Base-by-base conservation (phyloP, 352 stramenopile species). In the Phytophthora palmivora region DNA sequence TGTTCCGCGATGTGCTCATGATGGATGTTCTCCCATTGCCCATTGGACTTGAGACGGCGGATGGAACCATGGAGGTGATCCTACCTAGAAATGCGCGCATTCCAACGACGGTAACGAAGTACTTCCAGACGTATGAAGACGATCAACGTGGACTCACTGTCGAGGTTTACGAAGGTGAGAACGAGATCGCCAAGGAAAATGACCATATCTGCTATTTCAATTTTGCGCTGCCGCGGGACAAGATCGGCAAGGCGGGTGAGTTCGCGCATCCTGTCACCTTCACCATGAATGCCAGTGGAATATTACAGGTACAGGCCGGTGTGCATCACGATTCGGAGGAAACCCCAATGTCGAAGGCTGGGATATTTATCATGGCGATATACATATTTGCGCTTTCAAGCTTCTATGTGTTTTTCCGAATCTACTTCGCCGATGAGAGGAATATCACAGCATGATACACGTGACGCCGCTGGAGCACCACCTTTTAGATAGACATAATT, bases 21-120 rank as follows among this genome's bases (percentile, higher is more conserved):
- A 90, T 99, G 70, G 97, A 99, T 74, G 97, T 99, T 19, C 95
- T 98, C 9, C 97, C 97, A 1, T 77, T 99, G 34, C 98, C 96
- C 0, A 90, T 99, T 52, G 97, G 97, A 6, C 96, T 99, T 41
- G 95, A 99, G 82, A 99, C 95, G 6, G 96, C 96, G 3, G 97
- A 98, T 53, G 97, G 97, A 16, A 77, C 92, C n/a, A 99, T 99
- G 97, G 98, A 98, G 26, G 85, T 97, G 34, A 76, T 99, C 26
- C 91, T 99, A 41, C 93, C 97, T 32, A 92, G 97, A 60, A 98
- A 98, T 66, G 84, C 78, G 33, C 82, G 82, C 36, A 94, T 94
- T 16, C 84, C 87, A 6, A 78, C 88, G 38, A 79, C 77, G 2
- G 50, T 94, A 49, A 95, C 87, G 16, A 95, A 95, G 61, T 74